Evolutionary conservation across 345 rosid genomes (phyloP).

Genomic region (Gossypium mustelinum): DNA sequence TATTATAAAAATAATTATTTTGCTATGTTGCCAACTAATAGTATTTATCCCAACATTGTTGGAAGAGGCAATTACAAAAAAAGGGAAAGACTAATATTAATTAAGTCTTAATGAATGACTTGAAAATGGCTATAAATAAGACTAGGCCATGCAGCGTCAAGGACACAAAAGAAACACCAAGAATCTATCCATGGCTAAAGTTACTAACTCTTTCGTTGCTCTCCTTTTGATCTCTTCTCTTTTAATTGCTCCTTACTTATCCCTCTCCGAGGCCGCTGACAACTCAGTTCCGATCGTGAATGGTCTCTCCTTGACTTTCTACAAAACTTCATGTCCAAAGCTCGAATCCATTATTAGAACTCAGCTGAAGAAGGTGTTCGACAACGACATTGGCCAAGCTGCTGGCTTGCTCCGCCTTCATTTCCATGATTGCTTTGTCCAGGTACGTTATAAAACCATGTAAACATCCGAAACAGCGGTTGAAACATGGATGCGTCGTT

Average conservation of each 20-base stretch:
- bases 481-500: neutral
- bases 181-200: conserved; percentile 11
- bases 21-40: no score
- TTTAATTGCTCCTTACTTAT: conserved; percentile 12
- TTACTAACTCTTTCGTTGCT: conserved; percentile 1
- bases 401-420: conserved; percentile 79
- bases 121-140: conserved; percentile 16
- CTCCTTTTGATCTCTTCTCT: conserved; percentile 21
- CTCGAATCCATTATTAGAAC: conserved; percentile 49
- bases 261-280: conserved; percentile 13
- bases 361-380: conserved; percentile 56
- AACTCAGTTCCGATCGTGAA: conserved; percentile 28
- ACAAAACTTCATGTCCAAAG: conserved; percentile 56
- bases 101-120: neutral
- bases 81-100: neutral
- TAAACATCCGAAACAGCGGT: no score
- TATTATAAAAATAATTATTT: no score
- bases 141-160: neutral
- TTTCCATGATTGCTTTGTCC: conserved; percentile 37
- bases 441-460: conserved; percentile 30
- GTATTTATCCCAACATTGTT: no score
- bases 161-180: conserved; percentile 1
- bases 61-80: neutral
- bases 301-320: conserved; percentile 70
- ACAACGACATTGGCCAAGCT: conserved; percentile 69